These are phyloP conservation scores for Abrus pulchellus DNA, from an alignment of 306 rosid species.

Conservation along the genomic window DNA sequence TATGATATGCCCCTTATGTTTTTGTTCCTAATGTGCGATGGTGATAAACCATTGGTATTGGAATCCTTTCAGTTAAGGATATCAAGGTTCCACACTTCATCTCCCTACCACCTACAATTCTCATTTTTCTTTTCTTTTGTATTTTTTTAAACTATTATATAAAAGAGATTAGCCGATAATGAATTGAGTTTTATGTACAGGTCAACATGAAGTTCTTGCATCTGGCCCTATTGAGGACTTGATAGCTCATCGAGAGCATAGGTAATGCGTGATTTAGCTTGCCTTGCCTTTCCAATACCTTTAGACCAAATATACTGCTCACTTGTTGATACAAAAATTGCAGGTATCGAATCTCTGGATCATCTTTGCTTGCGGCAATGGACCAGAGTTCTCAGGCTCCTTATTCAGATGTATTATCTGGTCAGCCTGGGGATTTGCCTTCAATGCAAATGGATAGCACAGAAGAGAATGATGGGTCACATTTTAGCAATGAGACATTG, in stretches of 20 bases:
- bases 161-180: slow-evolving; percentile 7
- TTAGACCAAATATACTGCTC: slow-evolving; percentile 41
- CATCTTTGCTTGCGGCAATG: slow-evolving; percentile 99
- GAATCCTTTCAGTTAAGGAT: slow-evolving; percentile 22
- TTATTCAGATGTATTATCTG: slow-evolving; percentile 69
- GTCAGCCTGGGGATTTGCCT: slow-evolving; percentile 65
- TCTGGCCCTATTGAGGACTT: slow-evolving; percentile 99
- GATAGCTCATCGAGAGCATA: slow-evolving; percentile 97
- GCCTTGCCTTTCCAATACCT: slow-evolving; percentile 33
- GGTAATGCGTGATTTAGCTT: slow-evolving; percentile 63
- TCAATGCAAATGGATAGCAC: slow-evolving; percentile 63
- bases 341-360: slow-evolving; percentile 99
- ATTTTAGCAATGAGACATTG: slow-evolving; percentile 63
- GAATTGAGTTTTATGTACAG: slow-evolving; percentile 54
- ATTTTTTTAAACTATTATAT: neutral
- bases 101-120: neutral
- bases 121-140: neutral
- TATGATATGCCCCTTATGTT: slow-evolving; percentile 22
- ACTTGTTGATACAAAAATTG: slow-evolving; percentile 47
- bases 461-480: slow-evolving; percentile 75
- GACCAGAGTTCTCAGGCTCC: slow-evolving; percentile 98
- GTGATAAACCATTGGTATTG: slow-evolving; percentile 2
- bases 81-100: slow-evolving; percentile 12
- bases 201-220: slow-evolving; percentile 99
- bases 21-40: slow-evolving; percentile 11